phyloP scores from a whole-genome alignment of 345 rosid genomes.

The Euphorbia peplus region DNA sequence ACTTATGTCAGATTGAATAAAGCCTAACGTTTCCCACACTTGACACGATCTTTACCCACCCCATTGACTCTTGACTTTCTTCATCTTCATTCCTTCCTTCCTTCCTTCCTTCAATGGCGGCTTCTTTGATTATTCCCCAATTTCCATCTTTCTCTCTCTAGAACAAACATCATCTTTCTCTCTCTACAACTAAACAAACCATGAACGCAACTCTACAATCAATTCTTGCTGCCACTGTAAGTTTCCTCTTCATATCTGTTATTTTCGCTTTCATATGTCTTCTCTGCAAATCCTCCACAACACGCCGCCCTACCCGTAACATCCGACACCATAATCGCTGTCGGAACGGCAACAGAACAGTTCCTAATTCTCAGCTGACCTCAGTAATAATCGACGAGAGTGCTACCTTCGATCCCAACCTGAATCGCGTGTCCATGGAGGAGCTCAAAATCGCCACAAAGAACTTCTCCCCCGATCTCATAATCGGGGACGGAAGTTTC shows the following conservation, averaged over 20 bases:
- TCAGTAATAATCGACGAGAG: constrained; percentile 33
- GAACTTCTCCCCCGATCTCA: constrained; percentile 59
- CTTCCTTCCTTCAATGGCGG: constrained; percentile 24
- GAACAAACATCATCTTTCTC: background rate
- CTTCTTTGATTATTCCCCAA: constrained; percentile 1
- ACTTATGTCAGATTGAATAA: too few species aligned
- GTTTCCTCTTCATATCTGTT: constrained; percentile 28
- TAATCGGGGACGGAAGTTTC: constrained; percentile 91
- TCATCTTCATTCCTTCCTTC: constrained; percentile 20
- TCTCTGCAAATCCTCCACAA: constrained; percentile 25
- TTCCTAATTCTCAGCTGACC: constrained; percentile 14
- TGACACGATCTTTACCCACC: constrained; percentile 36
- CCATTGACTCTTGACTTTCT: constrained; percentile 23
- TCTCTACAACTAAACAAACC: too few species aligned
- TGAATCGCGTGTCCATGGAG: constrained; percentile 56
- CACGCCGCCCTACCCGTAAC: background rate
- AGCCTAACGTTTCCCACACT: constrained; percentile 4
- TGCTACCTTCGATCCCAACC: constrained; percentile 57
- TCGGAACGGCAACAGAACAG: constrained; percentile 16
- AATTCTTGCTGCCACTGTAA: constrained; percentile 25
- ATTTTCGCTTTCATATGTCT: constrained; percentile 23
- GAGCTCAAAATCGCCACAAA: constrained; percentile 59
- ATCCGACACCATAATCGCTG: constrained; percentile 15
- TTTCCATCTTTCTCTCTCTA: constrained; percentile 3
- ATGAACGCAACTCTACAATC: constrained; percentile 16